Evolutionary conservation across 306 rosid genomes (phyloP).

Genomic region (Dalbergia cochinchinensis): DNA sequence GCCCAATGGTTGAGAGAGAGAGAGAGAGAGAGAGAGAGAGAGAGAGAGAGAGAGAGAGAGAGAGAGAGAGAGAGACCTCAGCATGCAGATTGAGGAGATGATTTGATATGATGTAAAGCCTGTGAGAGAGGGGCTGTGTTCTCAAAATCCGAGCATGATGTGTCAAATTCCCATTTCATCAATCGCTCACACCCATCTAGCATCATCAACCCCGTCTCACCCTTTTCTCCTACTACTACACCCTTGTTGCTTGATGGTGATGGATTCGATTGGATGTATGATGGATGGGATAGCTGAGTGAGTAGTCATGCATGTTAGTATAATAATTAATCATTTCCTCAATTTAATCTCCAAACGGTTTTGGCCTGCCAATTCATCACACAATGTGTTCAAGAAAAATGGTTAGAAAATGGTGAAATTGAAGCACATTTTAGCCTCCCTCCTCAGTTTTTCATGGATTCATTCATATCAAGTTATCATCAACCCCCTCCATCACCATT

Average conservation of each 20-base stretch:
- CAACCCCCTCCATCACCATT: not conserved
- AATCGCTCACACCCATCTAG: constrained; percentile 47
- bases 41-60: constrained; percentile 21
- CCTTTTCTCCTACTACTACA: not conserved
- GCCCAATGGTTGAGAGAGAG: constrained; percentile 43
- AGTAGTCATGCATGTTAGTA: constrained; percentile 51
- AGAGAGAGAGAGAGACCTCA: constrained; percentile 38
- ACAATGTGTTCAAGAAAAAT: too few relatives aligned
- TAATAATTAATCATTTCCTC: constrained; percentile 46
- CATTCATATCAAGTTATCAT: too few relatives aligned
- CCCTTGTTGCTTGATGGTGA: constrained; percentile 57
- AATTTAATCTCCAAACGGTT: constrained; percentile 24
- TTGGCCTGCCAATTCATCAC: not conserved
- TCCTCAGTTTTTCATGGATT: not conserved
- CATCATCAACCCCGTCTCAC: constrained; percentile 23
- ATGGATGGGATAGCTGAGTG: constrained; percentile 66
- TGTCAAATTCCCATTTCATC: constrained; percentile 84
- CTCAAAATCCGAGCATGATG: constrained; percentile 90
- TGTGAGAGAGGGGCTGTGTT: constrained; percentile 50
- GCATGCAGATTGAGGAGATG: constrained; percentile 71
- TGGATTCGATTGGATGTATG: constrained; percentile 60
- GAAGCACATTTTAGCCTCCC: not conserved
- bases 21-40: constrained; percentile 32
- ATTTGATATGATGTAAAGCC: constrained; percentile 77
- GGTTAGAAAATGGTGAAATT: too few relatives aligned